A percentile compares a stretch with the other conserved stretches of the same genome.
These are phyloP conservation scores for Cynanchum wilfordii DNA, from an alignment of 257 asterid genomes.

Conservation along the genomic window DNA sequence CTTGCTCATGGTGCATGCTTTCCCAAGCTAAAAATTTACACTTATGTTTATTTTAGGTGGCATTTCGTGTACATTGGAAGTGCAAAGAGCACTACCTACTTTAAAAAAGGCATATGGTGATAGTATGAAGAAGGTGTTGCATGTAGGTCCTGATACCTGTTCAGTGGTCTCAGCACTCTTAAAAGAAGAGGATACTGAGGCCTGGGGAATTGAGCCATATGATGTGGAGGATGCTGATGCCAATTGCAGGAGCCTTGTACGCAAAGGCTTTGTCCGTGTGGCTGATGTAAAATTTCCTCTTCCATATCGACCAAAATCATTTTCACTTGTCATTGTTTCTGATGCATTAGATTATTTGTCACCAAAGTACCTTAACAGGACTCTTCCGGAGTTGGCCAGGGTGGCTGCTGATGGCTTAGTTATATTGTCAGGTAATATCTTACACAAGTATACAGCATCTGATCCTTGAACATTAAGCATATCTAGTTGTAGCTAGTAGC, in stretches of 20 bases:
- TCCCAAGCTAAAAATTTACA: not conserved
- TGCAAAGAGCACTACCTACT: conserved; percentile 53
- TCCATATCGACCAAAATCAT: conserved; percentile 78
- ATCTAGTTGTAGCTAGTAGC: not conserved
- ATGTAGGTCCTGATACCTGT: conserved; percentile 89
- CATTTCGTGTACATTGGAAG: conserved; percentile 59
- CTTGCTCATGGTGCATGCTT: not conserved
- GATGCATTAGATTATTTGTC: conserved; percentile 90
- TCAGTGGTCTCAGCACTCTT: conserved; percentile 57
- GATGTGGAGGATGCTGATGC: conserved; percentile 72
- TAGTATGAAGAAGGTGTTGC: conserved; percentile 70
- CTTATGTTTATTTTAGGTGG: conserved; percentile 48
- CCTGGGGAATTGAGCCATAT: conserved; percentile 90
- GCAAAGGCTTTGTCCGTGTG: conserved; percentile 71
- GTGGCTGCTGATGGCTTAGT: conserved; percentile 73
- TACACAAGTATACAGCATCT: not conserved
- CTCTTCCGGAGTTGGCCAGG: conserved; percentile 69
- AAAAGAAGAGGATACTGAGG: conserved; percentile 85
- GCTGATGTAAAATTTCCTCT: conserved; percentile 90
- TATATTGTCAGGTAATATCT: conserved; percentile 60
- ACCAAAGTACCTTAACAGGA: conserved; percentile 71
- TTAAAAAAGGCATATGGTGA: conserved; percentile 80
- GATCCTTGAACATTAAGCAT: not conserved
- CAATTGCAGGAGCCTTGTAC: conserved; percentile 70
- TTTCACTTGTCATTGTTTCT: conserved; percentile 73